A percentile compares a stretch with the other conserved stretches of the same genome.
phyloP scores from a whole-genome alignment of 192 early-diverging fungal species.

The Coemansia sp. region DNA sequence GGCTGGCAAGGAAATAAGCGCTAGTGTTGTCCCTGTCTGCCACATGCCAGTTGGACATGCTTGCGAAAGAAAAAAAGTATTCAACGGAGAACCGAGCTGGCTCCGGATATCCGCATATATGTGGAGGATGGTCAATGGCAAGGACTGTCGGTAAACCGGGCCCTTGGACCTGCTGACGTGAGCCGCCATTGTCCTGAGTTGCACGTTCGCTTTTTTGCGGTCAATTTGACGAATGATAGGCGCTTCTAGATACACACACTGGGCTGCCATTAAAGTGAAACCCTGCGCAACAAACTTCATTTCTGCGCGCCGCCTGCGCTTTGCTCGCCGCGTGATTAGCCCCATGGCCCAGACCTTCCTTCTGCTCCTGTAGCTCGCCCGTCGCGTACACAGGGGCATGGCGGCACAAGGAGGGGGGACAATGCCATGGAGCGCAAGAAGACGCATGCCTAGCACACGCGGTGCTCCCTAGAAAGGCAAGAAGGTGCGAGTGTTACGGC shows the following conservation, averaged over 20 bases:
- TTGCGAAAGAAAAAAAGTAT: background rate
- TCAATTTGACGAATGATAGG: background rate
- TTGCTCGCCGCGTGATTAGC: slow-evolving; percentile 1
- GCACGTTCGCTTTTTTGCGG: background rate
- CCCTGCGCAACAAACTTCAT: slow-evolving; percentile 6
- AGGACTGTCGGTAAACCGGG: background rate
- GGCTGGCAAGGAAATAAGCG: background rate
- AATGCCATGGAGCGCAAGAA: background rate
- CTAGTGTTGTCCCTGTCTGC: background rate
- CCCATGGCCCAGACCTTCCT: background rate
- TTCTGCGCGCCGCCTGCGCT: slow-evolving; percentile 3
- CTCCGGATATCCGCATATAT: slow-evolving; percentile 1
- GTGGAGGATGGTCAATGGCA: background rate
- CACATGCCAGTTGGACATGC: background rate
- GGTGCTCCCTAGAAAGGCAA: background rate
- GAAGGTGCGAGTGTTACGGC: slow-evolving; percentile 6
- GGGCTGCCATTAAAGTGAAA: background rate
- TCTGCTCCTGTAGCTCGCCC: background rate
- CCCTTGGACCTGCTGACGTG: background rate
- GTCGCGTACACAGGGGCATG: background rate
- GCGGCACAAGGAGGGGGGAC: background rate
- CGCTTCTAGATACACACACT: background rate
- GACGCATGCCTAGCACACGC: background rate
- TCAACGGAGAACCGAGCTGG: background rate
- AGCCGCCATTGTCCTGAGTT: background rate